These are phyloP conservation scores for Aspergillus novoparasiticus DNA, from an alignment of 2,329 filamentous ascomycete genomes.

Conservation along the genomic window DNA sequence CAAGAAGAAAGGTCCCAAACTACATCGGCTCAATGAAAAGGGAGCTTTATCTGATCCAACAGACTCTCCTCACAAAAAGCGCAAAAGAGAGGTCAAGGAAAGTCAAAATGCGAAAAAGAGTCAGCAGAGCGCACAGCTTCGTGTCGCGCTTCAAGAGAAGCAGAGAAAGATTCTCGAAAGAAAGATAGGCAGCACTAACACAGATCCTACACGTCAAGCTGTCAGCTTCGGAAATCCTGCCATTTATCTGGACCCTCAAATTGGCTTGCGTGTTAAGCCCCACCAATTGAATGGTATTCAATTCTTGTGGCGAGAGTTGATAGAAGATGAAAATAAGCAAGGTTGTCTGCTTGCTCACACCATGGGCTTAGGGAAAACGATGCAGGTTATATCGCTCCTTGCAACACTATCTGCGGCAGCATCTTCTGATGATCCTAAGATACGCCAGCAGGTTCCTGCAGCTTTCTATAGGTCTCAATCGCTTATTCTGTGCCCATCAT, in stretches of 20 bases:
- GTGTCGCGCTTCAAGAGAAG: conserved; percentile 57
- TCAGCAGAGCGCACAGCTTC: conserved; percentile 58
- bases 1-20: conserved; percentile 15
- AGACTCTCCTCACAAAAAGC: conserved; percentile 48
- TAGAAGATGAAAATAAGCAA: conserved; percentile 63
- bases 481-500: conserved; percentile 74
- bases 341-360: conserved; percentile 85
- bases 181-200: conserved; percentile 33
- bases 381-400: conserved; percentile 86
- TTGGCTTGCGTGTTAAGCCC: conserved; percentile 68
- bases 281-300: conserved; percentile 81
- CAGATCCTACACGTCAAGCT: conserved; percentile 51
- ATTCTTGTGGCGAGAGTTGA: conserved; percentile 86
- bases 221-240: conserved; percentile 47
- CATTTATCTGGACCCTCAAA: conserved; percentile 61
- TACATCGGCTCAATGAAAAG: background rate
- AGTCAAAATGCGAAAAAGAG: conserved; percentile 53
- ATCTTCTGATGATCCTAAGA: conserved; percentile 56
- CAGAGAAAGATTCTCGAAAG: conserved; percentile 45
- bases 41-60: background rate
- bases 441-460: conserved; percentile 69
- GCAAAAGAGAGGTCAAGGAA: conserved; percentile 53
- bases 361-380: conserved; percentile 91
- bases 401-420: conserved; percentile 71
- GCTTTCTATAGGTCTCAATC: conserved; percentile 64